Evolutionary conservation across 2,329 filamentous ascomycete genomes (phyloP).

Genomic region (Phyllosticta capitalensis): DNA sequence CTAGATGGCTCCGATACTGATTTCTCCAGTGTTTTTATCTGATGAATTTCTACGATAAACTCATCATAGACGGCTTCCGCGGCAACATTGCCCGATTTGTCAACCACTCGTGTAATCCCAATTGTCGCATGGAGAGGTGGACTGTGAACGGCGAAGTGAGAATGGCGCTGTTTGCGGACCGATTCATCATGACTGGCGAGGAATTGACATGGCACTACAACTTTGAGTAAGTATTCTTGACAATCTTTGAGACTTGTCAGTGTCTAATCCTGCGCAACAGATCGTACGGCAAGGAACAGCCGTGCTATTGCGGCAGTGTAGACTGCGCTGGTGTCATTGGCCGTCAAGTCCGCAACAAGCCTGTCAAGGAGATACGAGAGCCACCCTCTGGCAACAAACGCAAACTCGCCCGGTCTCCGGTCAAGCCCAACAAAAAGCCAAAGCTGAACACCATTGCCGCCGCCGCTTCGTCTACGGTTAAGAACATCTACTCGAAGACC

Average conservation of each 20-base stretch:
- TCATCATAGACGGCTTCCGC: slow-evolving; percentile 95
- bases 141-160: slow-evolving; percentile 86
- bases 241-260: background rate
- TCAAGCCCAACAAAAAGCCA: slow-evolving; percentile 8
- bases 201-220: slow-evolving; percentile 93
- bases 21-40: slow-evolving; percentile 76
- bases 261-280: slow-evolving; percentile 14
- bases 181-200: slow-evolving; percentile 85
- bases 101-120: slow-evolving; percentile 94
- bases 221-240: slow-evolving; percentile 46
- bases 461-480: slow-evolving; percentile 3
- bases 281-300: slow-evolving; percentile 45
- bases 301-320: slow-evolving; percentile 52
- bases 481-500: slow-evolving; percentile 5
- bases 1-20: background rate
- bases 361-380: slow-evolving; percentile 13
- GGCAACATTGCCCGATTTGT: slow-evolving; percentile 96
- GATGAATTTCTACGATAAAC: slow-evolving; percentile 97
- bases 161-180: slow-evolving; percentile 91
- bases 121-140: slow-evolving; percentile 98
- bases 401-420: background rate
- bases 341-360: slow-evolving; percentile 42
- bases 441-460: slow-evolving; percentile 4
- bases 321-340: slow-evolving; percentile 55
- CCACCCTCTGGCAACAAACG: slow-evolving; percentile 5